These are phyloP conservation scores for Boletus calvinii DNA, from an alignment of 1,284 basidiomycete species.

Conservation along the genomic window DNA sequence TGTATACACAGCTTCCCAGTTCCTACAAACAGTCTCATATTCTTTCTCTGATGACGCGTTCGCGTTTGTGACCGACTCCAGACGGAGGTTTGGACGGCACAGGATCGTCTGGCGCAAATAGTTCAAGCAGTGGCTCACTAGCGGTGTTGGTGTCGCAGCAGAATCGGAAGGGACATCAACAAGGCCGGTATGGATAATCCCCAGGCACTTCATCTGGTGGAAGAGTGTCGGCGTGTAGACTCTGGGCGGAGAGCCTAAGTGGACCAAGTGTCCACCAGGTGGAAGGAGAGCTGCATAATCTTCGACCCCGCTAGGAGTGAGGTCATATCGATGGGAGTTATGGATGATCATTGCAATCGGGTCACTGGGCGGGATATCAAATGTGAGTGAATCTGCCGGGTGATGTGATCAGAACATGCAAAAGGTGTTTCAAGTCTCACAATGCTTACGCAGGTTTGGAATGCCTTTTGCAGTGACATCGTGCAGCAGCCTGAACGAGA, in stretches of 20 bases:
- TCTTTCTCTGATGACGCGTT: conserved; percentile 7
- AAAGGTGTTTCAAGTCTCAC: background rate
- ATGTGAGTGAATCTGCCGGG: conserved; percentile 2
- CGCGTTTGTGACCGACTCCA: conserved; percentile 9
- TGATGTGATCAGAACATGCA: background rate
- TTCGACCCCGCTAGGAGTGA: background rate
- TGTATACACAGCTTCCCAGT: conserved; percentile 8
- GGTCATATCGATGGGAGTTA: background rate
- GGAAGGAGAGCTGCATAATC: conserved; percentile 10
- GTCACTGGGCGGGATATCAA: background rate
- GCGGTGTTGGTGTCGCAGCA: conserved; percentile 1
- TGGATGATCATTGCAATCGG: conserved; percentile 6
- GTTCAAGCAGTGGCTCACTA: conserved; percentile 32
- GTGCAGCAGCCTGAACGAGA: background rate
- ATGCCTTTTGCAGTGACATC: background rate
- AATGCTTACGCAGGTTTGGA: background rate
- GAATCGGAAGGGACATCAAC: background rate
- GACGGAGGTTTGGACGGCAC: conserved; percentile 23
- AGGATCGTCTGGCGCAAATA: conserved; percentile 32
- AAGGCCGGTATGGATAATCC: conserved; percentile 17
- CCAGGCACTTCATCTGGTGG: conserved; percentile 34
- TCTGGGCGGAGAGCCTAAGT: conserved; percentile 11
- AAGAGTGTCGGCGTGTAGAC: conserved; percentile 31
- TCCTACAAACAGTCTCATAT: conserved; percentile 13
- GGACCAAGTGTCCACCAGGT: conserved; percentile 7